Conservation (phyloP, 2,329 filamentous ascomycete species). For the Cordyceps javanica region DNA sequence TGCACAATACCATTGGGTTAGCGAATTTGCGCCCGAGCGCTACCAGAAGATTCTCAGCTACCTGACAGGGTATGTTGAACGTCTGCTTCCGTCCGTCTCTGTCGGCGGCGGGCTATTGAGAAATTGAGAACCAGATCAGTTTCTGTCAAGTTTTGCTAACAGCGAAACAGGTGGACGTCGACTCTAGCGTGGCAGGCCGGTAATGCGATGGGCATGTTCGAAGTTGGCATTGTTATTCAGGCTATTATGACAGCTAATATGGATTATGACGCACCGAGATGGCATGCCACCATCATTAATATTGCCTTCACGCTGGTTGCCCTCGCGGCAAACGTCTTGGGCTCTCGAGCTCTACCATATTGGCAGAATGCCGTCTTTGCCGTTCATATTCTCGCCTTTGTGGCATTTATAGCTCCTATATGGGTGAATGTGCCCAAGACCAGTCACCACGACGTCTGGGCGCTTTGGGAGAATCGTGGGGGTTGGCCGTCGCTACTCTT, state of each 20-base stretch:
- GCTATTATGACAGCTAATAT: conserved; percentile 14
- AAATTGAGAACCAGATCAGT: too few species aligned
- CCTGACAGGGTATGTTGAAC: conserved; percentile 5
- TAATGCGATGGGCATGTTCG: conserved; percentile 14
- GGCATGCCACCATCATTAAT: conserved; percentile 15
- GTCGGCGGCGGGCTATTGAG: background rate
- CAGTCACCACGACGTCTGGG: conserved; percentile 14
- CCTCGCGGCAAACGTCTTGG: conserved; percentile 10
- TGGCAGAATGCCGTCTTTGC: conserved; percentile 16
- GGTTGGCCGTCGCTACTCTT: conserved; percentile 13
- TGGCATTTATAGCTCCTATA: conserved; percentile 14
- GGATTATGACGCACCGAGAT: conserved; percentile 10
- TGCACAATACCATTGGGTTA: conserved; percentile 20
- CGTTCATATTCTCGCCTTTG: conserved; percentile 13
- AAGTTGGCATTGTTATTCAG: conserved; percentile 15
- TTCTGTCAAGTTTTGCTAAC: background rate
- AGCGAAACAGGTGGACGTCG: conserved; percentile 13
- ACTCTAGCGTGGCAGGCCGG: conserved; percentile 17
- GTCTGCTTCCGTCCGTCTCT: background rate
- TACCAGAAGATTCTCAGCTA: conserved; percentile 12
- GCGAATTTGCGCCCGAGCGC: conserved; percentile 14
- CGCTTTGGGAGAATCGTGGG: conserved; percentile 13
- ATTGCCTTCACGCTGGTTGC: conserved; percentile 11
- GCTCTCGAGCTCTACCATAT: conserved; percentile 9
- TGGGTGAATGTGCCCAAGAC: conserved; percentile 15